phyloP scores from a whole-genome alignment of 73 alveolate genomes.

The Effrenium voratum region DNA sequence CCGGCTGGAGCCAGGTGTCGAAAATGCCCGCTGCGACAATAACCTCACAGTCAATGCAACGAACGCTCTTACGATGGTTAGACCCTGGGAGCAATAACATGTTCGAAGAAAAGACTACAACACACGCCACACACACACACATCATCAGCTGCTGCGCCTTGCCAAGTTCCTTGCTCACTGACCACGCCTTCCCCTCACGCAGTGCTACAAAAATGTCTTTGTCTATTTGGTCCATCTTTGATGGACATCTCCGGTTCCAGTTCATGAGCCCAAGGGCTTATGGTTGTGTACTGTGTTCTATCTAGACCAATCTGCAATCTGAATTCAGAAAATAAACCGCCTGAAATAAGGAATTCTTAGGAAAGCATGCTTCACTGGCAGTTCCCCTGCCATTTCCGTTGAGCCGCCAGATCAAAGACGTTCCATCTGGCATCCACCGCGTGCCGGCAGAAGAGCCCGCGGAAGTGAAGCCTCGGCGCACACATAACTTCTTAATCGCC shows the following conservation, averaged over 20 bases:
- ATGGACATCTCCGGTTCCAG: background rate
- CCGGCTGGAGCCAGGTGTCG: slow-evolving; percentile 29
- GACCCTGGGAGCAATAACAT: background rate
- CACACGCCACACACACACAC: background rate
- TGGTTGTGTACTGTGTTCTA: background rate
- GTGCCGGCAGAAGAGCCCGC: slow-evolving; percentile 28
- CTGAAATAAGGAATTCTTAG: too few relatives aligned
- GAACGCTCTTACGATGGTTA: background rate
- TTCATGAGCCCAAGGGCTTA: background rate
- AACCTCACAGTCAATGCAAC: background rate
- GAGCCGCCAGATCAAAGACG: slow-evolving; percentile 27
- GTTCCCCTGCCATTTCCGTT: background rate
- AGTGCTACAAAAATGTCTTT: background rate
- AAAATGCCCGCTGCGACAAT: slow-evolving; percentile 37
- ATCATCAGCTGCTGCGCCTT: background rate
- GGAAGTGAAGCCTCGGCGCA: slow-evolving; percentile 35
- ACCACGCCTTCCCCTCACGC: background rate
- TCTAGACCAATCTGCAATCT: background rate
- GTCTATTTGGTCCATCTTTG: background rate
- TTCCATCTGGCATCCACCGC: slow-evolving; percentile 53
- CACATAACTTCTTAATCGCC: too few relatives aligned
- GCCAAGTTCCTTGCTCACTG: background rate
- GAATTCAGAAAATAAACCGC: background rate
- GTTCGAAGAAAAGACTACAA: background rate
- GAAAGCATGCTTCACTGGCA: background rate